These are phyloP conservation scores for Salix purpurea DNA, from an alignment of 345 rosid species.

Conservation along the genomic window DNA sequence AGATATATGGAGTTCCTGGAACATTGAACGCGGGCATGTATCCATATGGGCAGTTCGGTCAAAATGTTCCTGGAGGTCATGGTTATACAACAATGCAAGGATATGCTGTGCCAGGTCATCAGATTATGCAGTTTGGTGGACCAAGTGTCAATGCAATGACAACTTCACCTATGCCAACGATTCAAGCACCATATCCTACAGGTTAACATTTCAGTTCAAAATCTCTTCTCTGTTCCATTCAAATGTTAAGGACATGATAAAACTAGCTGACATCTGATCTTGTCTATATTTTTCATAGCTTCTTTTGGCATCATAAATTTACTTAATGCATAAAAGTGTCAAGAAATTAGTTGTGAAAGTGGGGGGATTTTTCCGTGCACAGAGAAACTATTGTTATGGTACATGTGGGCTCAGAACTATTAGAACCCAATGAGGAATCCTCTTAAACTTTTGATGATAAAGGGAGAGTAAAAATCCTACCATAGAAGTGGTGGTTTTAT, in stretches of 20 bases:
- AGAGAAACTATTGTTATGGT: background rate
- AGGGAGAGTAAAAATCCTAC: background rate
- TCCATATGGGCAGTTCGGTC: slow-evolving; percentile 71
- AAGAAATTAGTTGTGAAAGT: background rate
- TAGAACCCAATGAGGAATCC: background rate
- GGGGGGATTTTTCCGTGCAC: background rate
- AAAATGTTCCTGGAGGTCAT: slow-evolving; percentile 56
- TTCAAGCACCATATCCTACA: slow-evolving; percentile 69
- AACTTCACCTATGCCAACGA: slow-evolving; percentile 55
- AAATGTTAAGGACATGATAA: background rate
- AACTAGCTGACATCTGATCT: background rate
- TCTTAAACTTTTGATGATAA: background rate
- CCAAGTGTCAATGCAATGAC: slow-evolving; percentile 52
- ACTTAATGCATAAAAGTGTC: background rate
- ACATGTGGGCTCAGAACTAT: background rate
- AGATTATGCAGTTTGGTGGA: slow-evolving; percentile 60
- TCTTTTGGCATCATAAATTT: background rate
- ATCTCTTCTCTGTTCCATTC: background rate
- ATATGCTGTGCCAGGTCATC: slow-evolving; percentile 71
- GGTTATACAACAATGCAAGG: slow-evolving; percentile 67
- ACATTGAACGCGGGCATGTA: slow-evolving; percentile 51
- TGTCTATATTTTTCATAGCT: background rate
- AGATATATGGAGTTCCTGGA: slow-evolving; percentile 73
- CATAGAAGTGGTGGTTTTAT: background rate
- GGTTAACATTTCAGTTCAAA: slow-evolving; percentile 27